Base-by-base conservation (phyloP, 352 stramenopile species). In the Globisporangium irregulare region DNA sequence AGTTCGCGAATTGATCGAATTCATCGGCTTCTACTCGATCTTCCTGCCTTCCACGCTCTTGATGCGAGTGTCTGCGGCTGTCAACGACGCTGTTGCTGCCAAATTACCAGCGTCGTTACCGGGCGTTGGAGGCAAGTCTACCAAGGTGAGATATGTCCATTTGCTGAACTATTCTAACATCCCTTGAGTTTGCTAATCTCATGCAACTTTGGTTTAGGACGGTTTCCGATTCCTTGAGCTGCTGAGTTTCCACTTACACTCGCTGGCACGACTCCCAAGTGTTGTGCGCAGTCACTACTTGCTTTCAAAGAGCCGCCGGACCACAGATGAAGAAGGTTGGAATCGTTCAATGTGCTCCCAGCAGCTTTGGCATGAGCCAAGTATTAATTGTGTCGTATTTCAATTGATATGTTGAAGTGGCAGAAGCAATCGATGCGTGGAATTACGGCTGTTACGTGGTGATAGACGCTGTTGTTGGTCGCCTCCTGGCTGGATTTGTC, bases 221-320 rank as follows among this genome's bases (percentile, higher is more conserved):
- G 59, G 74, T 2, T 87, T 76, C 50, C 72, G 62, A 3, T 85
- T 84, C n/a, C 27, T 84, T 14, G 75, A 72, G 14, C 59, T 87
- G 41, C 41, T 84, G 10, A 71, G 59, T 10, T 72, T 71, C 34
- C 75, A 81, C n/a, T 1, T 79, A 4, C 46, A 73, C 27, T 74
- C 74, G 27, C 55, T 81, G 41, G 68, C 78, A 6, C 75, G 53
- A 58, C 32, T 77, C 15, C 75, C 75, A 2, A 67, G 64, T 18
- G 59, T 64, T 5, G 36, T 85, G 38, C 66, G 68, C 4, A 25
- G 66, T 6, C 74, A 79, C 38, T 78, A 82, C 62, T 48, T 64
- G 20, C 27, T 67, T 27, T 69, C 50, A 34, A 66, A 72, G 22
- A 67, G 66, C 3, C 67, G 72, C 27, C 41, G 61, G 25, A 64